These are phyloP conservation scores for Sporothrix mexicana DNA, from an alignment of 2,329 filamentous ascomycete species.

Conservation along the genomic window DNA sequence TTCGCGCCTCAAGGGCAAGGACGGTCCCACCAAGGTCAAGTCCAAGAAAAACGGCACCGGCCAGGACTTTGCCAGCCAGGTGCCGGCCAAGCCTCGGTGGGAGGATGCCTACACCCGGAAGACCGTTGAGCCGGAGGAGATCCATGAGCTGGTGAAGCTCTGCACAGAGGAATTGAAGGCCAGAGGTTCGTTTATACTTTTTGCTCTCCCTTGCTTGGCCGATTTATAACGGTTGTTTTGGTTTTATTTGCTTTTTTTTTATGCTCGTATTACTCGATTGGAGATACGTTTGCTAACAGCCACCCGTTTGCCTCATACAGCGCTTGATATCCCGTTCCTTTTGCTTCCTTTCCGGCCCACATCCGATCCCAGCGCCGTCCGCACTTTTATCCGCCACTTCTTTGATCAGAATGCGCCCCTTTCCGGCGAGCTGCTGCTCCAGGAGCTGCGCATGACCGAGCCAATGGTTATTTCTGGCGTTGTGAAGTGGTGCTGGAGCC, in stretches of 20 bases:
- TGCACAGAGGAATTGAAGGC: slow-evolving; percentile 93
- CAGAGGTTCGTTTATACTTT: slow-evolving; percentile 69
- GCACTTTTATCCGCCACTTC: slow-evolving; percentile 90
- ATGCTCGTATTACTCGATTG: neutral
- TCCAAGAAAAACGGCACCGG: slow-evolving; percentile 68
- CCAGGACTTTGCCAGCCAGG: slow-evolving; percentile 56
- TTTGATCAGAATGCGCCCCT: slow-evolving; percentile 73
- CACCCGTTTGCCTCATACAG: slow-evolving; percentile 54
- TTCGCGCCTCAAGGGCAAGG: slow-evolving; percentile 75
- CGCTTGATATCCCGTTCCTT: slow-evolving; percentile 88
- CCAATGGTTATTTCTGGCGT: slow-evolving; percentile 95
- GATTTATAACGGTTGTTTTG: neutral
- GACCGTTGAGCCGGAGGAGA: slow-evolving; percentile 84
- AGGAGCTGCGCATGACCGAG: slow-evolving; percentile 90
- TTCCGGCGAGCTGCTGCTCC: slow-evolving; percentile 72
- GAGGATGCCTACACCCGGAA: slow-evolving; percentile 86
- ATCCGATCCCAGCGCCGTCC: slow-evolving; percentile 88
- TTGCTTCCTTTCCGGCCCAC: slow-evolving; percentile 93
- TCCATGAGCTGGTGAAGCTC: slow-evolving; percentile 81
- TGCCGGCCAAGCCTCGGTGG: slow-evolving; percentile 76
- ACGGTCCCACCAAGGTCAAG: slow-evolving; percentile 63
- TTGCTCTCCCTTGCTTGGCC: slow-evolving; percentile 31
- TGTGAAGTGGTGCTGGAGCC: slow-evolving; percentile 98
- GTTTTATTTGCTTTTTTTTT: neutral
- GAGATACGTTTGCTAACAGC: neutral